Percentiles rank a stretch among this genome's conserved stretches.
phyloP scores from a whole-genome alignment of 768 basidiomycete species.

The Daedaleopsis sinensis region DNA sequence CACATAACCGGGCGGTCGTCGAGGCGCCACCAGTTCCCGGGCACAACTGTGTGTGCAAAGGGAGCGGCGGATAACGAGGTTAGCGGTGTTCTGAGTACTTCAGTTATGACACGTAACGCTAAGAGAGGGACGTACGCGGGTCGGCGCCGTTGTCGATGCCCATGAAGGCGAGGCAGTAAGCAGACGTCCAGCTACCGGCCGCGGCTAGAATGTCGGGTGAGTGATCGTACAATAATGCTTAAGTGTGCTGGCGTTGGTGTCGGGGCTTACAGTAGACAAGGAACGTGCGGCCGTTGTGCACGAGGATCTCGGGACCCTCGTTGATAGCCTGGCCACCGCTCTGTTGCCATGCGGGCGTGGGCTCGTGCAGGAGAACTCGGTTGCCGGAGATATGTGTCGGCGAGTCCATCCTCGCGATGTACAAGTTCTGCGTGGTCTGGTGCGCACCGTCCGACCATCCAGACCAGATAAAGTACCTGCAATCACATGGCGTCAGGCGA shows the following conservation, averaged over 20 bases:
- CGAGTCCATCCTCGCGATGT: constrained; percentile 1
- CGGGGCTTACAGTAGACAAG: constrained; percentile 2
- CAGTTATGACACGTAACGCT: too few relatives aligned
- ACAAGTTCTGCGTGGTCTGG: not conserved
- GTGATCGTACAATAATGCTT: not conserved
- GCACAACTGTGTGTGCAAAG: not conserved
- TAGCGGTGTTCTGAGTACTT: not conserved
- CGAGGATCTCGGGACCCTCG: constrained; percentile 7
- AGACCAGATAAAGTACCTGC: constrained; percentile 6
- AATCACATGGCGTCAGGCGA: not conserved
- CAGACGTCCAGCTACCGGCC: not conserved
- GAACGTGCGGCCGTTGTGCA: constrained; percentile 2
- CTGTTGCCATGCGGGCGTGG: not conserved
- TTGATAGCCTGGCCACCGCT: not conserved
- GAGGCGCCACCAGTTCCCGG: constrained; percentile 2
- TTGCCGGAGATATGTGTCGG: not conserved
- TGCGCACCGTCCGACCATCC: not conserved
- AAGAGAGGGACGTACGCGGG: constrained; percentile 1
- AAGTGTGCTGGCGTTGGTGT: not conserved
- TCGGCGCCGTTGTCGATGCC: constrained; percentile 3
- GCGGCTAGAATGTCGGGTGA: not conserved
- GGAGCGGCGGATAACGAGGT: not conserved
- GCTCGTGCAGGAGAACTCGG: constrained; percentile 2
- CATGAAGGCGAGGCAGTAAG: constrained; percentile 1
- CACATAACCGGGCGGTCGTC: constrained; percentile 3